Evolutionary conservation across 106 monocot species (phyloP).

Genomic region (Platanthera zijinensis): DNA sequence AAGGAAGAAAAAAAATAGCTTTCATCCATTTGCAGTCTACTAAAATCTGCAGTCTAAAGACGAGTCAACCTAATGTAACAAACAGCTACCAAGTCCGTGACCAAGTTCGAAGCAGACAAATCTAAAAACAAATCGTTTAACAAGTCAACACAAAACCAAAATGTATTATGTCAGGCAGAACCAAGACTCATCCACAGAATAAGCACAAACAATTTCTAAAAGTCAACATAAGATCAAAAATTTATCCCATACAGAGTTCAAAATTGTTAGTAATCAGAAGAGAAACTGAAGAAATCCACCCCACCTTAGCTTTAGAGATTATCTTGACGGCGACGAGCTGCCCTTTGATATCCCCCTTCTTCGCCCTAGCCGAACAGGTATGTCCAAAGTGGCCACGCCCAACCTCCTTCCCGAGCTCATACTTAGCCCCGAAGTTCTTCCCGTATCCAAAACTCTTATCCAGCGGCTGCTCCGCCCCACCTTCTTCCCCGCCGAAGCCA

Average conservation of each 20-base stretch:
- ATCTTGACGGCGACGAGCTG: conserved; percentile 67
- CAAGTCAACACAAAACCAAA: background rate
- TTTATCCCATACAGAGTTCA: background rate
- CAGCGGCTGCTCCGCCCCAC: conserved; percentile 27
- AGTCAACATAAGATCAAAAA: background rate
- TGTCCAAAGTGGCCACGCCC: conserved; percentile 78
- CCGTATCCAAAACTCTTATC: conserved; percentile 73
- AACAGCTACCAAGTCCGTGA: background rate
- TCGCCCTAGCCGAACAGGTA: conserved; percentile 53
- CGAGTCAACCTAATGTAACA: too few relatives aligned
- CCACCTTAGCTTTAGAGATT: conserved; percentile 76
- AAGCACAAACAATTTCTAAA: background rate
- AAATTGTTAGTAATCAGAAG: background rate
- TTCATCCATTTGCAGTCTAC: too few relatives aligned
- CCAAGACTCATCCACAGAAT: background rate
- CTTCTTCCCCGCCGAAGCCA: conserved; percentile 15
- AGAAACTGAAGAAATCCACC: conserved; percentile 9
- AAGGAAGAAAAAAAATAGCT: background rate
- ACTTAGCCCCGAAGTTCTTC: conserved; percentile 59
- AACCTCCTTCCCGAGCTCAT: conserved; percentile 74
- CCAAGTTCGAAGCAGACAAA: conserved; percentile 7
- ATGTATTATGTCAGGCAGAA: background rate
- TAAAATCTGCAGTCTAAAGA: too few relatives aligned
- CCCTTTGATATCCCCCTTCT: conserved; percentile 67
- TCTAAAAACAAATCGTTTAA: background rate